Evolutionary conservation across 2,329 filamentous ascomycete species (phyloP).

Genomic region (Aspergillus piperis): DNA sequence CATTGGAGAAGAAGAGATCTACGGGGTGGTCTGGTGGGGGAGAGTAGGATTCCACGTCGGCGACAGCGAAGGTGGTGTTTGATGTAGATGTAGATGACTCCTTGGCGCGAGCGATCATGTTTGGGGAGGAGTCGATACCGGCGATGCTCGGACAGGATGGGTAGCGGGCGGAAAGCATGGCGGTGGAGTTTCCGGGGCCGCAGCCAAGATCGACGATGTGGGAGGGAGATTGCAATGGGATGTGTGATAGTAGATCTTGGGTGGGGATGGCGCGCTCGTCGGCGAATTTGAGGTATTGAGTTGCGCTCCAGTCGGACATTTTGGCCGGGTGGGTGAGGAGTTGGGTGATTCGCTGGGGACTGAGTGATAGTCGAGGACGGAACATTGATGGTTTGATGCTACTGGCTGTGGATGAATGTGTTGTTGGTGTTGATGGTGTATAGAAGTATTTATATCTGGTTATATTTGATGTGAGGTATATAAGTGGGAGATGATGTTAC

Average conservation of each 20-base stretch:
- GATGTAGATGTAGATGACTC: conserved; percentile 26
- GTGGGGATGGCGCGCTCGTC: conserved; percentile 56
- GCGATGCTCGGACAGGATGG: conserved; percentile 46
- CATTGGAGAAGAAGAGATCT: conserved; percentile 59
- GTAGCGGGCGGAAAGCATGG: conserved; percentile 51
- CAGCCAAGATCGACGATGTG: conserved; percentile 61
- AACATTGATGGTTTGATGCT: too few species aligned
- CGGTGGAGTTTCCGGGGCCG: conserved; percentile 61
- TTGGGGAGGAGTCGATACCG: conserved; percentile 57
- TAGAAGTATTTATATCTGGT: too few species aligned
- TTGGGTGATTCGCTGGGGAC: background rate
- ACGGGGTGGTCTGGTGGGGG: conserved; percentile 33
- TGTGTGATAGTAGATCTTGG: conserved; percentile 54
- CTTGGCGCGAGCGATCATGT: conserved; percentile 57
- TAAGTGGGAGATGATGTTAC: too few species aligned
- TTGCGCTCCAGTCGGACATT: conserved; percentile 52
- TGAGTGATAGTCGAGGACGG: background rate
- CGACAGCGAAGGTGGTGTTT: conserved; percentile 44
- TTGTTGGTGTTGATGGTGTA: too few species aligned
- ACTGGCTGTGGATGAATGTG: too few species aligned
- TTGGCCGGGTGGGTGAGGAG: background rate
- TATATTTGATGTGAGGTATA: too few species aligned
- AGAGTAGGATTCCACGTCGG: conserved; percentile 49
- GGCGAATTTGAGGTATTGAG: conserved; percentile 59
- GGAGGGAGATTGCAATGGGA: conserved; percentile 44